Evolutionary conservation across 2,329 filamentous ascomycete genomes (phyloP), one percentile per base, ranked within the genome.

Genomic region (Aulographum hederae): DNA sequence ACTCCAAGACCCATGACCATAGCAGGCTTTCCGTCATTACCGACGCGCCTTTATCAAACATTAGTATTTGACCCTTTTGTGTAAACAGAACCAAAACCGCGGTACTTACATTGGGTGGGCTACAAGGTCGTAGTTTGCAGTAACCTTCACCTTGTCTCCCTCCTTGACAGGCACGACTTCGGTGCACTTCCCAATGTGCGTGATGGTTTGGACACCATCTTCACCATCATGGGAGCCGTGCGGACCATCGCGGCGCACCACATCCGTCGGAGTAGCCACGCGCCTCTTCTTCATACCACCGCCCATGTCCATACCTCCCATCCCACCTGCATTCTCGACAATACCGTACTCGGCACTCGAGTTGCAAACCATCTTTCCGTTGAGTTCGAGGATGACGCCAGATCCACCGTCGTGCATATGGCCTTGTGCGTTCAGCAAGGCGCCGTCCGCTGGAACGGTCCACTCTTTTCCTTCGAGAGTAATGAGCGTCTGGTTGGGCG

Each of bases 41-140:
- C n/a, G n/a, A n/a, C n/a, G n/a, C n/a, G n/a, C n/a, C n/a, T n/a
- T n/a, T n/a, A n/a, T n/a, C n/a, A n/a, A n/a, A n/a, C n/a, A n/a
- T n/a, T n/a, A n/a, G n/a, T n/a, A n/a, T n/a, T n/a, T n/a, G n/a
- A n/a, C n/a, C n/a, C n/a, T n/a, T n/a, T n/a, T n/a, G n/a, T n/a
- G n/a, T n/a, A n/a, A n/a, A n/a, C n/a, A n/a, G n/a, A n/a, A n/a
- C n/a, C n/a, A n/a, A n/a, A n/a, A n/a, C n/a, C n/a, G n/a, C n/a
- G n/a, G n/a, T n/a, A 29, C 32, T 33, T 18, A 33, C 32, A 25
- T 14, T 13, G 32, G 32, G 26, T 34, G 32, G 5, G 32, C 32
- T 6, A 32, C 13, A 10, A 34, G 14, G 27, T 34, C 32, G 16
- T 31, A 34, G 18, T 12, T 34, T 3, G 32, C 32, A 3, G 12